Conservation (phyloP, 306 rosid genomes). For the Rosa rugosa region DNA sequence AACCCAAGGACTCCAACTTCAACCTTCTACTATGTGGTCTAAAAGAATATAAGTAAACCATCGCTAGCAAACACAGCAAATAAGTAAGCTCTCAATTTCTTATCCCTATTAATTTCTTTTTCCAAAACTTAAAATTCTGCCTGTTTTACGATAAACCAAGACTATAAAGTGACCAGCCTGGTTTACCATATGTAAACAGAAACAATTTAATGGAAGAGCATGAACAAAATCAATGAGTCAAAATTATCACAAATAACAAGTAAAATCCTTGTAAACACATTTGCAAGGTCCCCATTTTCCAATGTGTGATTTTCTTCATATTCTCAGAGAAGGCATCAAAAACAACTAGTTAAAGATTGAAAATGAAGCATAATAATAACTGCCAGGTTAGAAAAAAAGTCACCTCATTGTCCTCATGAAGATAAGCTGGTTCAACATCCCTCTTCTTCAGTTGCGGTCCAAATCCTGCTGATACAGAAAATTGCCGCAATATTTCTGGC, state of each 20-base stretch:
- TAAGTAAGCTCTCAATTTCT: neutral
- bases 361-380: neutral
- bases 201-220: neutral
- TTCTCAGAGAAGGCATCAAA: neutral
- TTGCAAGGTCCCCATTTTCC: neutral
- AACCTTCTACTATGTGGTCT: neutral
- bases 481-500: conserved; percentile 87
- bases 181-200: neutral
- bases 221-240: neutral
- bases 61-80: neutral
- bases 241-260: neutral
- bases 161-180: neutral
- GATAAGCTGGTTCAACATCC: conserved; percentile 35
- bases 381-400: conserved; percentile 6
- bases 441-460: conserved; percentile 68
- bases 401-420: conserved; percentile 55
- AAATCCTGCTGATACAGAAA: conserved; percentile 76
- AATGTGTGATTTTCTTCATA: neutral
- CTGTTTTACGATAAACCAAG: neutral
- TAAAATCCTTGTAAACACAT: no score
- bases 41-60: neutral
- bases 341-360: neutral
- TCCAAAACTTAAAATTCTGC: neutral
- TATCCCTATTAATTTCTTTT: neutral
- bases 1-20: neutral